Evolutionary conservation across 495 filamentous ascomycete genomes (phyloP), one percentile per base, ranked within the genome.

Genomic region (Penicillium lagena): DNA sequence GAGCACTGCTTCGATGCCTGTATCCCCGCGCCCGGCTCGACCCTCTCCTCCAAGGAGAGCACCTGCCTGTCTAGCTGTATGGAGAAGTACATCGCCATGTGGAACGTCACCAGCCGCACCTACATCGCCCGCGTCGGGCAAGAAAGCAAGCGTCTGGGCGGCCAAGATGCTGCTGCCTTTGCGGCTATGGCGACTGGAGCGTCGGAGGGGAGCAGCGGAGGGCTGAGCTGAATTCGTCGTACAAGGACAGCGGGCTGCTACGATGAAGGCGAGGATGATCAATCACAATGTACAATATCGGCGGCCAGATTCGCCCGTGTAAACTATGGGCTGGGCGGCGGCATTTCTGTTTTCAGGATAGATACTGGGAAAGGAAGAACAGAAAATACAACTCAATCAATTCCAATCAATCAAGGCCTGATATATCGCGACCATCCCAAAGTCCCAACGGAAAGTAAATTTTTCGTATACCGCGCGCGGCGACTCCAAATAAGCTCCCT

Each of bases 1-100:
- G 82, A 91, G 62, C 83, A 94, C 75, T 98, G 93, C 79, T 97
- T 95, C 79, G 81, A 91, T 31, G 83, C 83, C 60, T 98, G 93
- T 71, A 73, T 98, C 34, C 83, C 90, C 27, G 82, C 89, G 54
- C 93, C 93, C 42, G 85, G 89, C 43, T 66, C 75, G 40, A 86
- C 84, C 34, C 68, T 97, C 38, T 89, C 87, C 31, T 64, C 72
- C 42, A 75, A 72, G 55, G 81, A 90, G 68, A 79, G 83, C 64
- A 72, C 77, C 36, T 98, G 93, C 76, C 76, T 91, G 46, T 85
- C 83, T 7, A 68, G 75, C 48, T 98, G 93, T 73, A 93, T 96
- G 86, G 88, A 96, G 62, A 98, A 98, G 71, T 98, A 98, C 73
- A 95, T 96, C 77, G 68, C 74, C 17, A 78, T 87, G 29, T 98